Base-by-base conservation (phyloP, 2,329 filamentous ascomycete species). In the Aspergillus alliaceus region DNA sequence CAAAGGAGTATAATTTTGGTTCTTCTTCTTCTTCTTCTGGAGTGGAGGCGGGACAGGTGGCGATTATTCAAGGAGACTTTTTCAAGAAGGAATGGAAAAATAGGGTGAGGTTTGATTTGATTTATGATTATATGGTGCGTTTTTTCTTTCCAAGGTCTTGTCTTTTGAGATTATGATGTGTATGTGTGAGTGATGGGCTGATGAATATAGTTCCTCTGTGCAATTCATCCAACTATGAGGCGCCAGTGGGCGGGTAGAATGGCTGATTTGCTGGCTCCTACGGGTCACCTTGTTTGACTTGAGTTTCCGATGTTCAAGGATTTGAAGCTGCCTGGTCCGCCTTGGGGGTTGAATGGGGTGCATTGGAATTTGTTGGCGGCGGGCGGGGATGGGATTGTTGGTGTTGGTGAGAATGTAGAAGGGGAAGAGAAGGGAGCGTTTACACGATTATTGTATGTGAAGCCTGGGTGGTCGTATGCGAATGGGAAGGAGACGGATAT, bases 61-160 rank as follows among this genome's bases (percentile, higher is more conserved):
- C 77, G 1, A 89, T 86, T 77, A 59, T 90, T 5, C 67, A 73
- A 2, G 87, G 84, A 1, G 86, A 92, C 24, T 64, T 63, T 22
- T 64, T 63, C n/a, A 31, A 53, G 22, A 32, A 48, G 5, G 53
- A 60, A 18, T 63, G 60, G 58, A 42, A 53, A 40, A 22, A 2
- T 31, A 44, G 25, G 22, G 24, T 51, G 34, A 22, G 42, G 3
- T 64, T 62, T 51, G 61, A 64, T 52, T 54, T 62, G 25, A 53
- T 66, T 29, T 66, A 66, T 56, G 63, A 66, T 34, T 65, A 87
- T 67, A 86, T 84, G 51, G 85, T 87, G 75, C 63, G 78, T 56
- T n/a, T 39, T 15, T 66, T 22, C 18, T 39, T 29, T 29, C n/a
- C n/a, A n/a, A n/a, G n/a, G 6, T 31, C 34, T 32, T 32, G 24